Conservation (phyloP, 208 protist genomes). For the Acanthamoeba lenticulata region DNA sequence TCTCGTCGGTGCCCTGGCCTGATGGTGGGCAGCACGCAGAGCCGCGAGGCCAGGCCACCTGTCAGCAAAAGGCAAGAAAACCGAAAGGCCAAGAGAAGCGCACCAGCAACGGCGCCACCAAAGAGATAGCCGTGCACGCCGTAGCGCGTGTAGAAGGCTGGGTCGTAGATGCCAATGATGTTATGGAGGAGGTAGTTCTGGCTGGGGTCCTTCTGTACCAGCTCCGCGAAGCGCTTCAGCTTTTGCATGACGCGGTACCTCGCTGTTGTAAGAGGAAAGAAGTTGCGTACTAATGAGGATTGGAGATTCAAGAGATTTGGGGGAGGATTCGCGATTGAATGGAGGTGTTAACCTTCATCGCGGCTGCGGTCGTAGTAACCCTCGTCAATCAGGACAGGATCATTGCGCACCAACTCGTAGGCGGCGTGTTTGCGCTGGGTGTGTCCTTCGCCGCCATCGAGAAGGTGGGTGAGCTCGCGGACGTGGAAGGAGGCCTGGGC, state of each 20-base stretch:
- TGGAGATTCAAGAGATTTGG: not conserved
- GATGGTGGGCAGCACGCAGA: no score
- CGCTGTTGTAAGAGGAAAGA: not conserved
- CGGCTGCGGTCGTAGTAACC: slow-evolving; percentile 55
- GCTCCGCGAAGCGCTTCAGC: slow-evolving; percentile 20
- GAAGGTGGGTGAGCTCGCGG: slow-evolving; percentile 14
- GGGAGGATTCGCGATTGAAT: not conserved
- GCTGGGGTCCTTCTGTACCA: not conserved
- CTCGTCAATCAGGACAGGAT: slow-evolving; percentile 37
- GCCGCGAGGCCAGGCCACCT: no score
- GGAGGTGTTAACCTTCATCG: not conserved
- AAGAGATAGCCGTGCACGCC: not conserved
- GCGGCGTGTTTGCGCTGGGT: slow-evolving; percentile 32
- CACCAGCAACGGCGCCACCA: not conserved
- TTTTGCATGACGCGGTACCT: slow-evolving; percentile 56
- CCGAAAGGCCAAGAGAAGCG: no score
- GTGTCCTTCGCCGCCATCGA: not conserved
- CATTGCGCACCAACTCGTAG: not conserved
- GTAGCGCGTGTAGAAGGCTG: slow-evolving; percentile 32
- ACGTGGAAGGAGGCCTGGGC: slow-evolving; percentile 15
- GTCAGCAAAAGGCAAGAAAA: no score
- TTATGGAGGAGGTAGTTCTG: not conserved
- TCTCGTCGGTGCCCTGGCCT: not conserved
- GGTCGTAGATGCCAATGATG: slow-evolving; percentile 59
- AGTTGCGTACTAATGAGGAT: not conserved